These are phyloP conservation scores for Pistacia atlantica DNA, from an alignment of 345 rosid species.

Conservation along the genomic window DNA sequence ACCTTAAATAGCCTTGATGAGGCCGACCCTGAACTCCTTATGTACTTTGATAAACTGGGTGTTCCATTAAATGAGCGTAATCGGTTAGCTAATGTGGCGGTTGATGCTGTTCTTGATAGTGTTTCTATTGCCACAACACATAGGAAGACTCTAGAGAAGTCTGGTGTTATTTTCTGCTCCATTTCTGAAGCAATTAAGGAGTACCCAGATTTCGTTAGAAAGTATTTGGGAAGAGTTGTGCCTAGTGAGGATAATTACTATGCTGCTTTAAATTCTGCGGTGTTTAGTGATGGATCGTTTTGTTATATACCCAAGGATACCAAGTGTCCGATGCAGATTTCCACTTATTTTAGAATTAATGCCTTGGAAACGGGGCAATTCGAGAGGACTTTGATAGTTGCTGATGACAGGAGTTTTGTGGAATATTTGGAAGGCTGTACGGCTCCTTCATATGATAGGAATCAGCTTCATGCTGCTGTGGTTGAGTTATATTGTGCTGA, in stretches of 20 bases:
- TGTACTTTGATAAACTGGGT: constrained; percentile 74
- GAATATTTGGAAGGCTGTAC: constrained; percentile 98
- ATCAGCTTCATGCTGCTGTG: constrained; percentile 96
- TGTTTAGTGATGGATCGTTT: constrained; percentile 93
- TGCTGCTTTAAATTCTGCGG: constrained; percentile 82
- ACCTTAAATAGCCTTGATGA: constrained; percentile 80
- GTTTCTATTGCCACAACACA: constrained; percentile 91
- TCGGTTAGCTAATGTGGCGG: constrained; percentile 83
- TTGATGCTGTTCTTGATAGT: constrained; percentile 92
- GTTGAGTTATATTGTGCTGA: constrained; percentile 84
- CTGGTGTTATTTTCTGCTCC: constrained; percentile 88
- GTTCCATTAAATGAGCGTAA: constrained; percentile 77
- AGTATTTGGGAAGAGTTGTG: constrained; percentile 87
- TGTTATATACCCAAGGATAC: constrained; percentile 82
- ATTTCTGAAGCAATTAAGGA: constrained; percentile 85
- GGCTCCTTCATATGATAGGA: constrained; percentile 84
- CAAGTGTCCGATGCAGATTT: constrained; percentile 86
- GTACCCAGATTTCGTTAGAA: constrained; percentile 76
- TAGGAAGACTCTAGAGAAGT: constrained; percentile 64
- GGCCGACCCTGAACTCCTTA: constrained; percentile 79
- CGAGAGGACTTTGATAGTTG: constrained; percentile 97
- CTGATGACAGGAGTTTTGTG: constrained; percentile 85
- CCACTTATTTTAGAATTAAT: constrained; percentile 88
- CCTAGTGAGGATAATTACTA: constrained; percentile 87
- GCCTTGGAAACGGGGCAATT: constrained; percentile 94